Conservation (phyloP, 2,329 filamentous ascomycete genomes). For the Proliferodiscus dingleyae region DNA sequence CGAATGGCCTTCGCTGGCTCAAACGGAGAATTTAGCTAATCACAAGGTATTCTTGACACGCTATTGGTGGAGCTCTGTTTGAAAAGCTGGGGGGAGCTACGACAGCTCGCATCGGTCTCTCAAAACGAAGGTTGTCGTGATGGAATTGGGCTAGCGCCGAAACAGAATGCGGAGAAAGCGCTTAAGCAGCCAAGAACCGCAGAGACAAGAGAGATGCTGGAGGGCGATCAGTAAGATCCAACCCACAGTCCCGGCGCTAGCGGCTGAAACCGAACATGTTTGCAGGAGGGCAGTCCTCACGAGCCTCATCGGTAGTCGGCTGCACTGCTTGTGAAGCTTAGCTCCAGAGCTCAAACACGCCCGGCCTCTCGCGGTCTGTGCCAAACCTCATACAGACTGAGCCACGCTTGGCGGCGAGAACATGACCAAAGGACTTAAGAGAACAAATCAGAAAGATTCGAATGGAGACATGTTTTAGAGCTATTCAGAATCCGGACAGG, state of each 20-base stretch:
- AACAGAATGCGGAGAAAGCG: constrained; percentile 16
- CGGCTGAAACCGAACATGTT: constrained; percentile 5
- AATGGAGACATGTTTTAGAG: constrained; percentile 1
- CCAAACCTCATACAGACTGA: constrained; percentile 11
- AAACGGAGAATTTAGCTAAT: constrained; percentile 2
- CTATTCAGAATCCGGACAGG: too few relatives aligned
- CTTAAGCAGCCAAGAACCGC: constrained; percentile 2
- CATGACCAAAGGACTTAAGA: constrained; percentile 1
- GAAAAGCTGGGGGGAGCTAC: background rate
- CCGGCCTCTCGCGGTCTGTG: constrained; percentile 9
- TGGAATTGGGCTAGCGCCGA: constrained; percentile 6
- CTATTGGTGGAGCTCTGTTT: background rate
- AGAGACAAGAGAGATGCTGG: constrained; percentile 1
- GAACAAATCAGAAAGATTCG: constrained; percentile 6
- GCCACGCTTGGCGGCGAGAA: background rate
- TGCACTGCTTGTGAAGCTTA: too few relatives aligned
- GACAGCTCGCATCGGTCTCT: constrained; percentile 4
- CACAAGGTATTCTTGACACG: background rate
- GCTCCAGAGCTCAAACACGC: too few relatives aligned
- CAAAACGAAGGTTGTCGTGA: constrained; percentile 8
- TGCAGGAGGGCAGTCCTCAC: background rate
- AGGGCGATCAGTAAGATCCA: constrained; percentile 9
- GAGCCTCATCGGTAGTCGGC: constrained; percentile 2
- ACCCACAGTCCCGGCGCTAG: constrained; percentile 2
- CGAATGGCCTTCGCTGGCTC: background rate